Base-by-base conservation (phyloP, 2,329 filamentous ascomycete genomes). In the Cercospora brassicicola region DNA sequence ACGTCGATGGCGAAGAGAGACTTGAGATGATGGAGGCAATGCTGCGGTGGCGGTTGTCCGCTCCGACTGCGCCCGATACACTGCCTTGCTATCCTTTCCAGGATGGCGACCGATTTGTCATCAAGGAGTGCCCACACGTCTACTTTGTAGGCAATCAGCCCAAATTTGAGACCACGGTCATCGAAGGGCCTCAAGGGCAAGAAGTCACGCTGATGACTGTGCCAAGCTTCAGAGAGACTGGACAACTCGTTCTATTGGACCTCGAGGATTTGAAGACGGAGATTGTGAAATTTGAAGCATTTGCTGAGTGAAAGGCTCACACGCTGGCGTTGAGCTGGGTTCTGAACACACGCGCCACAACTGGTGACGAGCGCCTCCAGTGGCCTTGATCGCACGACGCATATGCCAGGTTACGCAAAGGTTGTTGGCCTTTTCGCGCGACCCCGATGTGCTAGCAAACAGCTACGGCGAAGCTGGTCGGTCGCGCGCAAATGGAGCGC, bases 71-170 rank as follows among this genome's bases (percentile, higher is more conserved):
- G 1, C 95, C 96, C 0, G 96, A 99, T 80, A 99, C 96, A 0
- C 78, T 99, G 53, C 97, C 93, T 92, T 94, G 91, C 76, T 99
- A 98, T 77, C 95, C 95, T 0, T 99, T 97, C 80, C 94, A 98
- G 80, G 91, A 95, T 18, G 87, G 93, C 60, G 96, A 99, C 76
- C 93, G 92, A 0, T 96, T 98, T 76, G 90, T 98, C 53, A 85
- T 99, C 75, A 88, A 90, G 71, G 83, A 89, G 18, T 96, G 92
- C 70, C 95, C 95, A 2, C 94, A 99, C 76, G 84, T 99, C 33
- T 98, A 93, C 81, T 92, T 99, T 78, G 90, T 91, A 7, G 84
- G 83, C 0, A 75, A 79, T 51, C 82, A 88, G 70, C 89, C 87
- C 0, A 76, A 88, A 10, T 89, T 89, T 73, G 80, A 90, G 33